A percentile compares a stretch with the other conserved stretches of the same genome.
Evolutionary conservation across 2,329 filamentous ascomycete genomes (phyloP).

Genomic region (Pseudocercospora pini-densiflorae): DNA sequence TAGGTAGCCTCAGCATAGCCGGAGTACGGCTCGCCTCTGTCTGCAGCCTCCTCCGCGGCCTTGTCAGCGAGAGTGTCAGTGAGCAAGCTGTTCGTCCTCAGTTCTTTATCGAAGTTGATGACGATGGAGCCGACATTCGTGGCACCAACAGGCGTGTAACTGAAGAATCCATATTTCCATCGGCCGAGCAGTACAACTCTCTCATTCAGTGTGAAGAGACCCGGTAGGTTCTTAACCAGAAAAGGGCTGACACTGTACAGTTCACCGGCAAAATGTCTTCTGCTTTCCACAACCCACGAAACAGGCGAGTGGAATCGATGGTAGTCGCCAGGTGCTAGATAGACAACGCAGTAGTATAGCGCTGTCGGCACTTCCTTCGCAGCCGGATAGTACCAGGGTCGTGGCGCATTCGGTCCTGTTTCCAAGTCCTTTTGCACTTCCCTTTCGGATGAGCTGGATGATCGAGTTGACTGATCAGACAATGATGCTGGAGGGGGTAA

Average conservation of each 20-base stretch:
- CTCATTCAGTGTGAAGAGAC: conserved; percentile 96
- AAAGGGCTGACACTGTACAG: conserved; percentile 95
- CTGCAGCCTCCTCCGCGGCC: conserved; percentile 78
- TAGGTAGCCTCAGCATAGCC: conserved; percentile 95
- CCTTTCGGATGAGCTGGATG: conserved; percentile 74
- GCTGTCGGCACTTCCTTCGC: conserved; percentile 57
- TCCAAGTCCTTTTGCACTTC: conserved; percentile 86
- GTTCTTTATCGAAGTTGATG: conserved; percentile 93
- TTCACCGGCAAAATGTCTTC: conserved; percentile 97
- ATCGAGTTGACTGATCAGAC: conserved; percentile 71
- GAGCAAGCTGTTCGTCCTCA: conserved; percentile 88
- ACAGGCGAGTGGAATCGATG: conserved; percentile 97
- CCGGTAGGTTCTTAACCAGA: conserved; percentile 87
- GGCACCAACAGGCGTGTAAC: conserved; percentile 91
- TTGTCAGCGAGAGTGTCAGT: conserved; percentile 91
- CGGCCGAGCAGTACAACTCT: conserved; percentile 89
- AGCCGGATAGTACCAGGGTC: conserved; percentile 55
- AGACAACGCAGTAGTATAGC: conserved; percentile 93
- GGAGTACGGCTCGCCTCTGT: conserved; percentile 79
- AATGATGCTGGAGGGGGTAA: conserved; percentile 18
- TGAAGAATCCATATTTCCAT: conserved; percentile 98
- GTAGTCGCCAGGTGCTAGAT: conserved; percentile 96
- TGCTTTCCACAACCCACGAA: conserved; percentile 91
- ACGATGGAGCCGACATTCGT: conserved; percentile 98
- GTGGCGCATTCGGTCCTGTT: conserved; percentile 60